Evolutionary conservation across 1,284 basidiomycete genomes (phyloP).

Genomic region (Leucoagaricus sp.): DNA sequence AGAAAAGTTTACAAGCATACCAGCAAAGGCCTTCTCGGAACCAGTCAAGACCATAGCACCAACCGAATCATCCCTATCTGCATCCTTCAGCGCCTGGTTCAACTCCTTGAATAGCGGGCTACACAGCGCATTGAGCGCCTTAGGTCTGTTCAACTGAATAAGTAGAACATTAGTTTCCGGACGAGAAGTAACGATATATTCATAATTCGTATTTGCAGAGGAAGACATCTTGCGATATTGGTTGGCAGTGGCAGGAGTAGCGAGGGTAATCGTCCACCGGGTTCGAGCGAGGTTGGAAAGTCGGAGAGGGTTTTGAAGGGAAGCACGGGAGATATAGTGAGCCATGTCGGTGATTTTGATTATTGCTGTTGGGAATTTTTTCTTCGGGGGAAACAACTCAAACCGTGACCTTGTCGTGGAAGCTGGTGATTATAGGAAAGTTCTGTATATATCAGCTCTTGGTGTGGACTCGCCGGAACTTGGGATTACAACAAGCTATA

Average conservation of each 20-base stretch:
- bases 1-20: constrained; percentile 40
- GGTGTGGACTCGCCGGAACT: neutral
- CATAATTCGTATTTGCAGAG: constrained; percentile 43
- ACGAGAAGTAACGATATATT: constrained; percentile 74
- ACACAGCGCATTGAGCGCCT: constrained; percentile 92
- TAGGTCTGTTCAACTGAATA: constrained; percentile 94
- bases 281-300: constrained; percentile 15
- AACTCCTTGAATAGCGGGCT: constrained; percentile 80
- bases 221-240: constrained; percentile 41
- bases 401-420: neutral
- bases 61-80: constrained; percentile 72
- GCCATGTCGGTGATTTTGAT: constrained; percentile 19
- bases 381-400: neutral
- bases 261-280: constrained; percentile 13
- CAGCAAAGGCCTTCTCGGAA: constrained; percentile 91
- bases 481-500: neutral
- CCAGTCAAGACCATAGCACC: constrained; percentile 94
- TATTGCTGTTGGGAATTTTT: neutral
- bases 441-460: no score
- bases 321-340: constrained; percentile 21
- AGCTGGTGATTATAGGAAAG: neutral
- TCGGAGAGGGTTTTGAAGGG: constrained; percentile 20
- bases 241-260: neutral
- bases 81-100: constrained; percentile 72
- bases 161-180: constrained; percentile 81